A percentile compares a stretch with the other conserved stretches of the same genome.
phyloP scores from a whole-genome alignment of 768 basidiomycete genomes.

The Hypholoma fasciculare region DNA sequence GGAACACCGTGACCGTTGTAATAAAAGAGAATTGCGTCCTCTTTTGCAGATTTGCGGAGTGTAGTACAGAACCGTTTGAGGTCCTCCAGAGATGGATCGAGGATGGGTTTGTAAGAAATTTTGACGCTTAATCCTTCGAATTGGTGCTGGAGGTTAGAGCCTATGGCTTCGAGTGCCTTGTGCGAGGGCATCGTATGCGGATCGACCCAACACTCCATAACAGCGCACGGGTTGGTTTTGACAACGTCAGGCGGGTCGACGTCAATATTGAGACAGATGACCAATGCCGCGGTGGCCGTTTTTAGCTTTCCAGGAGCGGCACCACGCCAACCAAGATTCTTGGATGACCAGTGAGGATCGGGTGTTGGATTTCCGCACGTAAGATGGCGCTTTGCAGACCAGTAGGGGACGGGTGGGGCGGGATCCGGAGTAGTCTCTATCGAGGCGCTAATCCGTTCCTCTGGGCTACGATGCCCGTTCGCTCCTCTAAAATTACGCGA shows the following conservation, averaged over 20 bases:
- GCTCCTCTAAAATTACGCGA: constrained; percentile 24
- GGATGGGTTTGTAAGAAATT: constrained; percentile 90
- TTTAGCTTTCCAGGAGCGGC: constrained; percentile 83
- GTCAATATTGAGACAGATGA: constrained; percentile 94
- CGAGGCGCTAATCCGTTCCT: constrained; percentile 42
- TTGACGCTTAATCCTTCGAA: constrained; percentile 95
- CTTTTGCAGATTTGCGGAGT: constrained; percentile 85
- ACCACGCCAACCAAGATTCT: constrained; percentile 78
- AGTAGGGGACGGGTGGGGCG: constrained; percentile 74
- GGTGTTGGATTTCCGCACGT: constrained; percentile 87
- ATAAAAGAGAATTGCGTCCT: constrained; percentile 93
- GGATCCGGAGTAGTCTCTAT: constrained; percentile 46
- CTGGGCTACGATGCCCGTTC: constrained; percentile 29
- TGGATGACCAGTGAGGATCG: constrained; percentile 62
- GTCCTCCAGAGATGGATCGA: constrained; percentile 95
- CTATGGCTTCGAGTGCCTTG: constrained; percentile 93
- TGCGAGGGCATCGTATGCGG: constrained; percentile 89
- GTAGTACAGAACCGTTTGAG: constrained; percentile 83
- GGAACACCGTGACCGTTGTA: constrained; percentile 99
- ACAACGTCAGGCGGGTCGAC: constrained; percentile 97
- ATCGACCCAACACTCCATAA: constrained; percentile 97
- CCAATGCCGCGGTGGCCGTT: constrained; percentile 85
- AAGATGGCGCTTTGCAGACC: constrained; percentile 88
- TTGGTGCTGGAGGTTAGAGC: constrained; percentile 90
- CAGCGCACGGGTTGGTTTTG: constrained; percentile 95